A percentile compares a stretch with the other conserved stretches of the same genome.
Conservation (phyloP, 345 rosid species). For the Hypericum androsaemum region DNA sequence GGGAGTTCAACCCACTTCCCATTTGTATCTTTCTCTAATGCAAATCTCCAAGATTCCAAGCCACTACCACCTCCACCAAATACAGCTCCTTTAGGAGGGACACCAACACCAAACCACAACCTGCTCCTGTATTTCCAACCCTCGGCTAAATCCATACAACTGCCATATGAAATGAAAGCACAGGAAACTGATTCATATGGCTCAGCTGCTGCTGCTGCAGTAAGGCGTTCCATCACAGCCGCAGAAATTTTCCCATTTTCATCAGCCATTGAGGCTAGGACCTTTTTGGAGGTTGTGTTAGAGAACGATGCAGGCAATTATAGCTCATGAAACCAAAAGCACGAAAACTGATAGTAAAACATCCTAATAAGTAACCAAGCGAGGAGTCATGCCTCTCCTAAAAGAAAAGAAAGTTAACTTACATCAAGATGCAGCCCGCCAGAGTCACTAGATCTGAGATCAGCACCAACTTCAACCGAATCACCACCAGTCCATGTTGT, state of each 20-base stretch:
- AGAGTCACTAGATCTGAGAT: constrained; percentile 52
- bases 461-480: constrained; percentile 48
- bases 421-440: constrained; percentile 80
- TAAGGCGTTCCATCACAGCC: constrained; percentile 83
- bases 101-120: constrained; percentile 91
- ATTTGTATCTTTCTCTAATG: constrained; percentile 78
- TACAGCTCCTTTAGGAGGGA: constrained; percentile 48
- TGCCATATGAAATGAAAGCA: constrained; percentile 98
- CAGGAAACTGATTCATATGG: constrained; percentile 95
- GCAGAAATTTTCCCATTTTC: constrained; percentile 89
- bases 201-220: constrained; percentile 96
- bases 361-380: constrained; percentile 5
- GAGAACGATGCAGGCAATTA: constrained; percentile 9
- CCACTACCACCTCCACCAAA: constrained; percentile 97
- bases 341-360: constrained; percentile 10
- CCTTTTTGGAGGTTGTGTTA: constrained; percentile 35
- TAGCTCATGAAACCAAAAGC: constrained; percentile 1
- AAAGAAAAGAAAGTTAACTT: constrained; percentile 23
- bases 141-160: constrained; percentile 83
- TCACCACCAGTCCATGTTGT: constrained; percentile 33
- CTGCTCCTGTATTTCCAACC: constrained; percentile 99
- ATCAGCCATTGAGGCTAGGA: constrained; percentile 99
- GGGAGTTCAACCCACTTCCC: constrained; percentile 98
- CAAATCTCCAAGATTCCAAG: constrained; percentile 75
- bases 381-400: background rate